Conservation (phyloP, 345 rosid genomes). For the Eucalyptus globulus region DNA sequence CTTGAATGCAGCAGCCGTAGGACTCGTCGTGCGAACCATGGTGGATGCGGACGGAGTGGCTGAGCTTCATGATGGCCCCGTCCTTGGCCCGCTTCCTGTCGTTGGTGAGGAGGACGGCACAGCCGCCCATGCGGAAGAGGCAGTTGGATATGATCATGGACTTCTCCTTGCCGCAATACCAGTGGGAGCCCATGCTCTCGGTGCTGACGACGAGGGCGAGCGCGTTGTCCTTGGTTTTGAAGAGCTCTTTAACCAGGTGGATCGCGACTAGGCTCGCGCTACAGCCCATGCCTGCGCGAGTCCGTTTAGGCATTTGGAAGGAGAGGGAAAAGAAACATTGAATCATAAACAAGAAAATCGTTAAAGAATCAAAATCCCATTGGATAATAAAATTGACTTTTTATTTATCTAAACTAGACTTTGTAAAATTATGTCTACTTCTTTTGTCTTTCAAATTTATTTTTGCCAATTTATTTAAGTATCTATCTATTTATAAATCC, state of each 20-base stretch:
- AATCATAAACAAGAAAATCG: neutral
- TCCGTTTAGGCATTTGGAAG: neutral
- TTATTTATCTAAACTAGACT: too few relatives aligned
- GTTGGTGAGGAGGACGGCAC: constrained; percentile 66
- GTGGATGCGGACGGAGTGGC: constrained; percentile 32
- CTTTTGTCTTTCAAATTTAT: neutral
- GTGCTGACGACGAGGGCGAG: constrained; percentile 68
- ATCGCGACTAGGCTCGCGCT: constrained; percentile 57
- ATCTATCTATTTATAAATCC: neutral
- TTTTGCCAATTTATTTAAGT: neutral
- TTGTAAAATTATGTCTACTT: neutral
- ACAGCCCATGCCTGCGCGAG: constrained; percentile 54
- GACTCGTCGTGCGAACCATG: constrained; percentile 51
- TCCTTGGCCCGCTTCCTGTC: constrained; percentile 14
- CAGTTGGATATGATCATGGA: constrained; percentile 78
- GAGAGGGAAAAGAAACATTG: neutral
- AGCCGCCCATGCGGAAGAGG: constrained; percentile 63
- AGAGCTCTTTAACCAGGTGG: constrained; percentile 39
- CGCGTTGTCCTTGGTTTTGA: constrained; percentile 22
- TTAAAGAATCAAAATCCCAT: neutral
- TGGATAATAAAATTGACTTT: neutral
- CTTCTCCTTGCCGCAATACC: constrained; percentile 67
- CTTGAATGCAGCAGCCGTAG: constrained; percentile 46
- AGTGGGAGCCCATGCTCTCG: constrained; percentile 54
- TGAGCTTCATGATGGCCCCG: constrained; percentile 35